Evolutionary conservation across 2,329 filamentous ascomycete species (phyloP), one percentile per base, ranked within the genome.

Genomic region (Huntiella abstrusa): DNA sequence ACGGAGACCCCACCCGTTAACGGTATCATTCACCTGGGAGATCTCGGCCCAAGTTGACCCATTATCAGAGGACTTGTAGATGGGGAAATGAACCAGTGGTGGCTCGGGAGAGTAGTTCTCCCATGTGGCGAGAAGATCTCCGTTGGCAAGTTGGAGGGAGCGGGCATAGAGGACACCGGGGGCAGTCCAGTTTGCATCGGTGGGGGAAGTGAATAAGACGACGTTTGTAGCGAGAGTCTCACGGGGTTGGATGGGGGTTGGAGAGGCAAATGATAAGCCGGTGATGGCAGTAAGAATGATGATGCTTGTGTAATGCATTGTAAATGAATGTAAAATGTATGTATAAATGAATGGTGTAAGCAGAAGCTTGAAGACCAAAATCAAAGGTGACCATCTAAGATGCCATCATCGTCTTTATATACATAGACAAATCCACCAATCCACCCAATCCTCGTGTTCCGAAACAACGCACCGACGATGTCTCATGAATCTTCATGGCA

Each of bases 1-100:
- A 28, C 76, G 69, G 46, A 82, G 57, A 15, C 80, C 80, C 63
- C 71, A 75, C 37, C 69, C 69, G 52, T 80, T 77, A 28, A 70
- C 72, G 42, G 70, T 66, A 55, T 84, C 80, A 11, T 71, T 63
- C 7, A 83, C 72, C 12, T 67, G 66, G 4, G 75, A 73, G 43
- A 80, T 63, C 55, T 79, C 69, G 12, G 65, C 64, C 80, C 80
- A 84, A 1, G 69, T 75, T 45, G 63, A 55, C 10, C 74, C 73
- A 33, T 64, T 60, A 54, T 77, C 71, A n/a, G 55, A 60, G 35
- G 68, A 73, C 51, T 63, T 59, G 54, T 63, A 71, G 52, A 73
- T 67, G 46, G 69, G 74, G 55, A 73, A 76, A 57, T 62, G 64
- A 8, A 72, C 69, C 1, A 61, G 55, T 1, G 71, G 72, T 12